phyloP scores from a whole-genome alignment of 441 rosid species.

The Mallotus repandus region DNA sequence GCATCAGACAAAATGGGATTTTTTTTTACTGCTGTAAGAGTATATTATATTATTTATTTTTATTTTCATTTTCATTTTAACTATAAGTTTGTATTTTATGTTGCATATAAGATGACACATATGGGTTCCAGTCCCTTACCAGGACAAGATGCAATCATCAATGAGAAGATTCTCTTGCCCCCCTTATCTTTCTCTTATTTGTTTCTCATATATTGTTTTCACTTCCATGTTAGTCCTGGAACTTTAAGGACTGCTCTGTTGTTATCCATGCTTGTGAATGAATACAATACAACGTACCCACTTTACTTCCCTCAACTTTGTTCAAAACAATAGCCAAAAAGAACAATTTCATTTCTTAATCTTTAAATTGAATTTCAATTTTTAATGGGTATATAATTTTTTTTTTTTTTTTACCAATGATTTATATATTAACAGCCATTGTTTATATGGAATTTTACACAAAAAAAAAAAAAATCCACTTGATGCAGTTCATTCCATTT shows the following conservation, averaged over 20 bases:
- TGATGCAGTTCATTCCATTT: too few relatives aligned
- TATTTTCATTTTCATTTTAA: too few relatives aligned
- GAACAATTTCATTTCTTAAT: background rate
- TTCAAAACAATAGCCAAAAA: background rate
- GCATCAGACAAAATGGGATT: conserved; percentile 5
- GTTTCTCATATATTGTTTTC: background rate
- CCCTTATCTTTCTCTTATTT: background rate
- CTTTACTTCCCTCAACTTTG: background rate
- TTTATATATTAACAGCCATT: too few relatives aligned
- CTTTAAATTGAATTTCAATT: too few relatives aligned
- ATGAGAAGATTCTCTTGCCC: conserved; percentile 26
- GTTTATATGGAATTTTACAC: too few relatives aligned
- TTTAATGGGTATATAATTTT: too few relatives aligned
- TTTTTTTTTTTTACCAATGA: too few relatives aligned
- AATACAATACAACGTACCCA: too few relatives aligned
- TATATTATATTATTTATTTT: too few relatives aligned
- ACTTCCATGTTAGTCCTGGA: background rate
- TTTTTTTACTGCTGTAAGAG: too few relatives aligned
- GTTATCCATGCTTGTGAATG: background rate
- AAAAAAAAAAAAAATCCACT: too few relatives aligned
- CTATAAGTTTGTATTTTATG: too few relatives aligned
- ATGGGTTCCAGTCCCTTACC: conserved; percentile 20
- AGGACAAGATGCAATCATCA: conserved; percentile 28
- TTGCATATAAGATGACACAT: background rate
- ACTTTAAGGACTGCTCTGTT: background rate